Conservation (phyloP, 2,329 filamentous ascomycete species). For the Aspergillus ustus region DNA sequence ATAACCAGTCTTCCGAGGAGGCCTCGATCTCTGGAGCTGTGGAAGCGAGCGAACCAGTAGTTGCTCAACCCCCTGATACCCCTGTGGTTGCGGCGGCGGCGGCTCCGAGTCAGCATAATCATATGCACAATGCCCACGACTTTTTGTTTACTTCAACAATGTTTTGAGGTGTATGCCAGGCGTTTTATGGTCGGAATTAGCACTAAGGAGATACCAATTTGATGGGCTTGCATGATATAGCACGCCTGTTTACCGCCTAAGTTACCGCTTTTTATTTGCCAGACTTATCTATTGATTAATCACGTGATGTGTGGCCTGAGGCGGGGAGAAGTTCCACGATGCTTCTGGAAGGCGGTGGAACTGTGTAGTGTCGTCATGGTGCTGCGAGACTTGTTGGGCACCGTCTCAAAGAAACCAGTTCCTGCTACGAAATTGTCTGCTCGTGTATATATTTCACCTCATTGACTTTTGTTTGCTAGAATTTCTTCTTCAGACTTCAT, state of each 20-base stretch:
- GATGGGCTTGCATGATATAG: constrained; percentile 3
- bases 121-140: constrained; percentile 1
- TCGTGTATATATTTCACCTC: constrained; percentile 2
- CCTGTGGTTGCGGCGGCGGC: neutral
- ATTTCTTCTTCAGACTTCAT: neutral
- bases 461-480: neutral
- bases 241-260: neutral
- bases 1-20: neutral
- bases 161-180: constrained; percentile 7
- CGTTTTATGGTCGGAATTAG: constrained; percentile 7
- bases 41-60: neutral
- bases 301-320: neutral
- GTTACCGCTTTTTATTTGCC: neutral
- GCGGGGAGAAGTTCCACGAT: constrained; percentile 18
- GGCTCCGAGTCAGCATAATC: neutral
- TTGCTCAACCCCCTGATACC: neutral
- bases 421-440: neutral
- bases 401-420: constrained; percentile 25
- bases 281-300: neutral
- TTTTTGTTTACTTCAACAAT: constrained; percentile 2
- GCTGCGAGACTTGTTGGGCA: constrained; percentile 22
- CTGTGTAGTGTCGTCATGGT: constrained; percentile 36
- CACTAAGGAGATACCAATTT: constrained; percentile 15
- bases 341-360: constrained; percentile 45
- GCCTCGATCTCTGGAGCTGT: neutral